A percentile compares a stretch with the other conserved stretches of the same genome.
Evolutionary conservation across 768 basidiomycete genomes (phyloP).

Genomic region (Imleria badia): DNA sequence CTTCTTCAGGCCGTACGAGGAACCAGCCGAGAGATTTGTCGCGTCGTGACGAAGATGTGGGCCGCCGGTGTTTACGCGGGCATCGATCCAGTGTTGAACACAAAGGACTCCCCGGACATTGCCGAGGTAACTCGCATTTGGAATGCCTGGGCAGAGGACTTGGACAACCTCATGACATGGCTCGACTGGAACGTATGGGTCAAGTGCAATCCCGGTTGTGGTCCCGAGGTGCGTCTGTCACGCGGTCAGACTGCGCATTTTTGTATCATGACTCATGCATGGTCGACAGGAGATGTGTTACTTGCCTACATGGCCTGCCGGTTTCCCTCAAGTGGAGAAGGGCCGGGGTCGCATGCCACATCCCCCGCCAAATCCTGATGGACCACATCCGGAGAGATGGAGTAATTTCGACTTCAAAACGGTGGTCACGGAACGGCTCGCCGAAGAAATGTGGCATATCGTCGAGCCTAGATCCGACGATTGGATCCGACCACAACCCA

Average conservation of each 20-base stretch:
- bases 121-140: slow-evolving; percentile 10
- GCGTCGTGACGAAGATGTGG: slow-evolving; percentile 47
- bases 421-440: not conserved
- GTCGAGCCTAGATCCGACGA: slow-evolving; percentile 3
- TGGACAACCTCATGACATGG: slow-evolving; percentile 45
- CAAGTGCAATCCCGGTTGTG: slow-evolving; percentile 47
- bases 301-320: slow-evolving; percentile 24
- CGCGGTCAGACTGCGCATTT: not conserved
- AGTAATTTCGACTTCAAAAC: not conserved
- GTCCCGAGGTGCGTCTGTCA: slow-evolving; percentile 39
- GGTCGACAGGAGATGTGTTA: slow-evolving; percentile 25
- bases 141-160: slow-evolving; percentile 35
- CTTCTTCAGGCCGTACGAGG: slow-evolving; percentile 30
- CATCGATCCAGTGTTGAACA: slow-evolving; percentile 11
- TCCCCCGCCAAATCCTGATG: not conserved
- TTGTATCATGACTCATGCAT: not conserved
- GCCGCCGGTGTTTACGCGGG: slow-evolving; percentile 35
- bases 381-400: not conserved
- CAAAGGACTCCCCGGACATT: not conserved
- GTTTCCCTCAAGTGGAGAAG: slow-evolving; percentile 1
- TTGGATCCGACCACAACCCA: slow-evolving; percentile 25
- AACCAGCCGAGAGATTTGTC: slow-evolving; percentile 46
- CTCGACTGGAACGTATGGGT: slow-evolving; percentile 54
- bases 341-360: too few relatives aligned
- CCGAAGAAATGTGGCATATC: not conserved